A percentile compares a stretch with the other conserved stretches of the same genome.
phyloP scores from a whole-genome alignment of 305 asterid species.

The Fraxinus velutina region DNA sequence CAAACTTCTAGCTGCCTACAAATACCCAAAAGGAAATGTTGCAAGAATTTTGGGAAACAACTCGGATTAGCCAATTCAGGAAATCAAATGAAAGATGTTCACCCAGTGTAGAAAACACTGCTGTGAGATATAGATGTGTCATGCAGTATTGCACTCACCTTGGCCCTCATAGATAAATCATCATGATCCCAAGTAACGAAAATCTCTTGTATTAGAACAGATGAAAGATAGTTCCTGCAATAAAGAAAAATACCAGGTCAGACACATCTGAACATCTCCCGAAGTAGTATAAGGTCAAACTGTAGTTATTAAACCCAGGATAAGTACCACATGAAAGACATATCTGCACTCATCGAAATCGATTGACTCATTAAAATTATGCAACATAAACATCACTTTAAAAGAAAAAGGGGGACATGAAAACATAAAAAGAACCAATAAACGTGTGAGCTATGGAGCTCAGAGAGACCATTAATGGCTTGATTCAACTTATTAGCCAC shows the following conservation, averaged over 20 bases:
- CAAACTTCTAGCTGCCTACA: constrained; percentile 88
- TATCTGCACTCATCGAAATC: not conserved
- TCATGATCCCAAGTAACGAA: constrained; percentile 99
- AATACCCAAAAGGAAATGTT: constrained; percentile 27
- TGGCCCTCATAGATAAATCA: constrained; percentile 87
- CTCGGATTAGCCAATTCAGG: constrained; percentile 1
- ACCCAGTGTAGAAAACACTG: constrained; percentile 9
- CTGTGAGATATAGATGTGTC: constrained; percentile 10
- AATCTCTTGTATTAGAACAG: constrained; percentile 94
- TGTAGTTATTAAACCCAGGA: constrained; percentile 11
- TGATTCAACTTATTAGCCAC: constrained; percentile 3
- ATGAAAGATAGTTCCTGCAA: constrained; percentile 86
- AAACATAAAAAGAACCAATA: constrained; percentile 1
- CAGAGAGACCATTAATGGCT: not conserved
- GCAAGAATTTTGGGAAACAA: constrained; percentile 12
- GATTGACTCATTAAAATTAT: not conserved
- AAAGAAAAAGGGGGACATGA: not conserved
- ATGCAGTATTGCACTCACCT: constrained; percentile 50
- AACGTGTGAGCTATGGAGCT: not conserved
- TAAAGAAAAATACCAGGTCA: constrained; percentile 27
- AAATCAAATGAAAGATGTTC: constrained; percentile 13
- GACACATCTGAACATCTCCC: constrained; percentile 15
- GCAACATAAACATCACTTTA: constrained; percentile 10
- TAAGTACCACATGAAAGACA: constrained; percentile 7
- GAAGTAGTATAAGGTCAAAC: constrained; percentile 1